These are phyloP conservation scores for Xylariales sp. DNA, from an alignment of 2,329 filamentous ascomycete species.

Conservation along the genomic window DNA sequence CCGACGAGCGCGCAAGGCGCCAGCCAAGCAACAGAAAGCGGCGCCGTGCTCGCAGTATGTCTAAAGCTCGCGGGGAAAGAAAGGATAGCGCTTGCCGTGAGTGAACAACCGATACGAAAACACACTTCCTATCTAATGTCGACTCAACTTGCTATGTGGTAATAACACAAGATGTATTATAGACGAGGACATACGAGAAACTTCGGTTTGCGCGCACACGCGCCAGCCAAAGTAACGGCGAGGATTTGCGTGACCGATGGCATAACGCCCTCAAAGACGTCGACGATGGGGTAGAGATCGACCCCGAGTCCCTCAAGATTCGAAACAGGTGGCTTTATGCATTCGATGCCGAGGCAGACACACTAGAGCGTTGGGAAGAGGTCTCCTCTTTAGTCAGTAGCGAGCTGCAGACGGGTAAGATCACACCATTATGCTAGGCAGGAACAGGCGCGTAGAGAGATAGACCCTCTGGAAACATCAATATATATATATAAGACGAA, in stretches of 20 bases:
- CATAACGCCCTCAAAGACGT: conserved; percentile 57
- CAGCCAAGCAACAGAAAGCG: conserved; percentile 66
- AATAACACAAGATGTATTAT: conserved; percentile 8
- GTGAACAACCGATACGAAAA: conserved; percentile 26
- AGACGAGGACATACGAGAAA: conserved; percentile 58
- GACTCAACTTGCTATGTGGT: not conserved
- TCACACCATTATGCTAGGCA: conserved; percentile 53
- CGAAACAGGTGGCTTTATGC: conserved; percentile 60
- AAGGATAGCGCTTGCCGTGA: conserved; percentile 54
- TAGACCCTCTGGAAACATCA: not conserved
- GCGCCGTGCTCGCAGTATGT: conserved; percentile 58
- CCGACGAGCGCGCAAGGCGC: conserved; percentile 65
- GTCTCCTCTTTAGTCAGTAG: conserved; percentile 52
- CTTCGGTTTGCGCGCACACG: conserved; percentile 55
- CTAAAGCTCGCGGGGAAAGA: conserved; percentile 56
- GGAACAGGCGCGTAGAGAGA: not conserved
- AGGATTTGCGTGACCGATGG: conserved; percentile 58
- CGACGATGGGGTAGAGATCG: conserved; percentile 56
- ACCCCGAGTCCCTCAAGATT: conserved; percentile 60
- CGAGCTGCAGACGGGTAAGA: conserved; percentile 52
- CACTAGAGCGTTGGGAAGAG: conserved; percentile 55
- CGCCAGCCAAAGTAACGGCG: conserved; percentile 57
- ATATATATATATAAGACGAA: too few species aligned
- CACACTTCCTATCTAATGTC: not conserved
- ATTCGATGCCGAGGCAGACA: conserved; percentile 60